These are phyloP conservation scores for Cenchrus purpureus DNA, from an alignment of 176 grass and related monocot species.

Conservation along the genomic window DNA sequence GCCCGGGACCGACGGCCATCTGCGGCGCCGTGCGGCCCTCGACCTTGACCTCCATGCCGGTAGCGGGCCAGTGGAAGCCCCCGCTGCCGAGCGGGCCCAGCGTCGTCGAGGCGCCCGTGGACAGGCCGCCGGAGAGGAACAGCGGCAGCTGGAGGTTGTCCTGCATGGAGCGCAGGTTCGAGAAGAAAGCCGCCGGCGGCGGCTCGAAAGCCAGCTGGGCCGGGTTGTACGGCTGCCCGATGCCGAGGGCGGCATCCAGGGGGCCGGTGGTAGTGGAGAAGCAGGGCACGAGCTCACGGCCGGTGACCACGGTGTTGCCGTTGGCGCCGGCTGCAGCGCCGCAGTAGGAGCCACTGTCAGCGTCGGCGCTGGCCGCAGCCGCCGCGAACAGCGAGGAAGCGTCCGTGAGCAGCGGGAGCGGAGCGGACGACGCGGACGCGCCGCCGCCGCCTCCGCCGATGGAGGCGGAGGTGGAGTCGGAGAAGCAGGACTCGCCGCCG, in stretches of 20 bases:
- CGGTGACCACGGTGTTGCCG: too few relatives aligned
- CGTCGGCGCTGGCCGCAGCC: neutral
- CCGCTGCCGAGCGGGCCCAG: neutral
- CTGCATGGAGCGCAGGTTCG: slow-evolving; percentile 51
- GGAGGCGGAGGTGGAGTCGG: slow-evolving; percentile 68
- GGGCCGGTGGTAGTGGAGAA: neutral
- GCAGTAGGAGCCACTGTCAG: slow-evolving; percentile 47
- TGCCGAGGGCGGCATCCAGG: too few relatives aligned
- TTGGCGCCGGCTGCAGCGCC: slow-evolving; percentile 15
- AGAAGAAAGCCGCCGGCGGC: slow-evolving; percentile 38
- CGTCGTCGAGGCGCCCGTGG: neutral
- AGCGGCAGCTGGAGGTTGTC: slow-evolving; percentile 60
- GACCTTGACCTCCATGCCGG: slow-evolving; percentile 52
- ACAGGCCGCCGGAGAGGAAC: slow-evolving; percentile 49
- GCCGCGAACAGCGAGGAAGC: slow-evolving; percentile 34
- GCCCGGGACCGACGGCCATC: slow-evolving; percentile 56
- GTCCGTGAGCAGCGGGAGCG: slow-evolving; percentile 48
- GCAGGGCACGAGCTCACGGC: neutral
- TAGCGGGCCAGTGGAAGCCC: slow-evolving; percentile 27
- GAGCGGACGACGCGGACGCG: slow-evolving; percentile 57
- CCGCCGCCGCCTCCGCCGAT: slow-evolving; percentile 27
- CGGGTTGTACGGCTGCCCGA: slow-evolving; percentile 45
- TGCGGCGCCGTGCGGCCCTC: slow-evolving; percentile 41
- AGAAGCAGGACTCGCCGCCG: slow-evolving; percentile 56
- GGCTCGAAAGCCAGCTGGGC: slow-evolving; percentile 40